A percentile compares a stretch with the other conserved stretches of the same genome.
Conservation (phyloP, 2,329 filamentous ascomycete species). For the Xylaria sp. region DNA sequence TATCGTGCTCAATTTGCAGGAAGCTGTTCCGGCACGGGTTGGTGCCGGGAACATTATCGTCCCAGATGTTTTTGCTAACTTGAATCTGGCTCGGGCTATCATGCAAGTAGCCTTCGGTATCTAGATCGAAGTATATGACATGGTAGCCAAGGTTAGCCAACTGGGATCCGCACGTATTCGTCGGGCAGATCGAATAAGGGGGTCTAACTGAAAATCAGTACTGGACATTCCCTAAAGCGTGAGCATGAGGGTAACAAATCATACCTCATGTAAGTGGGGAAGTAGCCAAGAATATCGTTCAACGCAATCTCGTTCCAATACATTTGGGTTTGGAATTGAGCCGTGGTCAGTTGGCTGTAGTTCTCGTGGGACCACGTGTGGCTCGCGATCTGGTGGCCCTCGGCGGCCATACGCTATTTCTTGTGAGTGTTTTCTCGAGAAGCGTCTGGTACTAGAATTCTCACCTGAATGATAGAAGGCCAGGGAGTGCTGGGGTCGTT, state of each 20-base stretch:
- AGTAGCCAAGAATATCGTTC: constrained; percentile 43
- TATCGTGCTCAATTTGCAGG: constrained; percentile 52
- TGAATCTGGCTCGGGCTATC: constrained; percentile 43
- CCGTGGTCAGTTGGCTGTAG: constrained; percentile 38
- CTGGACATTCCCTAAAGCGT: background rate
- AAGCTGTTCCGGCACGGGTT: constrained; percentile 39
- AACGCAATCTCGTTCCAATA: constrained; percentile 44
- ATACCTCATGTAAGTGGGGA: constrained; percentile 44
- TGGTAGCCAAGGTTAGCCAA: constrained; percentile 41
- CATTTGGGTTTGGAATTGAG: constrained; percentile 41
- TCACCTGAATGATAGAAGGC: constrained; percentile 40
- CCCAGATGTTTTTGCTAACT: constrained; percentile 46
- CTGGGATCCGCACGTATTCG: constrained; percentile 35
- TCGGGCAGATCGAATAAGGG: constrained; percentile 42
- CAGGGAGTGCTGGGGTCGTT: constrained; percentile 49
- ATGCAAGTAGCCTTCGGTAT: constrained; percentile 43
- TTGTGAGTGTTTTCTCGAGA: constrained; percentile 23
- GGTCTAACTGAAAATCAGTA: constrained; percentile 34
- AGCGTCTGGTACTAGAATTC: background rate
- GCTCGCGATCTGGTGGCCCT: constrained; percentile 44
- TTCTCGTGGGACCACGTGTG: constrained; percentile 45
- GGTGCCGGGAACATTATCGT: constrained; percentile 41
- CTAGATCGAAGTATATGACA: constrained; percentile 41
- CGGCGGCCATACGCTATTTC: constrained; percentile 42
- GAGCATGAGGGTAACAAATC: background rate